Percentiles rank a stretch among this genome's conserved stretches.
Evolutionary conservation across 345 rosid species (phyloP).

Genomic region (Stellera chamaejasme): DNA sequence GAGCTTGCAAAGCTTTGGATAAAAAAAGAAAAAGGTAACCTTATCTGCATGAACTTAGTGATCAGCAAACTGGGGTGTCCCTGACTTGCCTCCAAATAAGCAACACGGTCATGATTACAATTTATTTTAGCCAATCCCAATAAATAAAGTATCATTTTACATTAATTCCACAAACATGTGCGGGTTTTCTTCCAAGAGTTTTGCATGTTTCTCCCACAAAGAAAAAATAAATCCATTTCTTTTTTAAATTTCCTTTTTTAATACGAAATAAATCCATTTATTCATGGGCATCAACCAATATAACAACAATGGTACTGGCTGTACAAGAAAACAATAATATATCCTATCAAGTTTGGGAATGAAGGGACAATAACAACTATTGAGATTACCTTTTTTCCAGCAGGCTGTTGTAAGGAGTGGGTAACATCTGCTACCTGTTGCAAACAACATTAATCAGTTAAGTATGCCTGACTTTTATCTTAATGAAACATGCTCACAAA

Average conservation of each 20-base stretch:
- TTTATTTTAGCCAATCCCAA: too few relatives aligned
- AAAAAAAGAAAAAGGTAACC: too few relatives aligned
- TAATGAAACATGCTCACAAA: too few relatives aligned
- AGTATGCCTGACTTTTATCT: neutral
- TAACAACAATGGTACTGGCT: neutral
- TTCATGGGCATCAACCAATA: neutral
- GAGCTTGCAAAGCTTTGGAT: too few relatives aligned
- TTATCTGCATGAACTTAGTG: too few relatives aligned
- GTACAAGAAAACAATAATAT: neutral
- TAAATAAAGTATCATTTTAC: too few relatives aligned
- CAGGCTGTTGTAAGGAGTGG: conserved; percentile 95
- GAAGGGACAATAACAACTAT: neutral
- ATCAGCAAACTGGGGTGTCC: too few relatives aligned
- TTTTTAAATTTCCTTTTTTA: too few relatives aligned
- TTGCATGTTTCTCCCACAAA: neutral
- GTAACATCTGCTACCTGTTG: conserved; percentile 89
- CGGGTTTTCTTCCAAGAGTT: too few relatives aligned
- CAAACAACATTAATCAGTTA: conserved; percentile 13
- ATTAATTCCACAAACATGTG: too few relatives aligned
- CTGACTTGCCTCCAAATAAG: too few relatives aligned
- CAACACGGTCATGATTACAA: too few relatives aligned
- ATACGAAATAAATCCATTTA: neutral
- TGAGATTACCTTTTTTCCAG: conserved; percentile 68
- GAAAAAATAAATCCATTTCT: neutral
- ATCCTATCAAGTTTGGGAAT: neutral